Percentiles rank a stretch among this genome's conserved stretches.
phyloP scores from a whole-genome alignment of 441 rosid genomes.

The Pelargonium australe region DNA sequence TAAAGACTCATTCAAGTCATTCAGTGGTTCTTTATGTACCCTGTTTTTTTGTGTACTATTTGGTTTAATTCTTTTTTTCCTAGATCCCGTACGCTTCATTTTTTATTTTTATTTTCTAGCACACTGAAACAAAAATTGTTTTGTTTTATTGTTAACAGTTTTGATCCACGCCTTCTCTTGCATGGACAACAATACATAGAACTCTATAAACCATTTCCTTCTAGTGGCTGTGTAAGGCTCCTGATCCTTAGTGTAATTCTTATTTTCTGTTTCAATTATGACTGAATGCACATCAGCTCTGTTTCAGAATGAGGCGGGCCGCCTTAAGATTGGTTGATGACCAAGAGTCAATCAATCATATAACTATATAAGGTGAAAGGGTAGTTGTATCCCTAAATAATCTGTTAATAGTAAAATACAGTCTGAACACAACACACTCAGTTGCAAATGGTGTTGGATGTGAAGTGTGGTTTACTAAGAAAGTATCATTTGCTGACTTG shows the following conservation, averaged over 20 bases:
- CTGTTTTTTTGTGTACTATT: neutral
- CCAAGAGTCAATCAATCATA: slow-evolving; percentile 2
- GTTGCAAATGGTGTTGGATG: neutral
- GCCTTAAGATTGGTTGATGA: neutral
- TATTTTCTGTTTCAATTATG: neutral
- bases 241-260: slow-evolving; percentile 6
- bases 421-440: neutral
- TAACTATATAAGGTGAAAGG: neutral
- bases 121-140: neutral
- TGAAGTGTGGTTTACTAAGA: neutral
- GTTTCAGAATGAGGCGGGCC: neutral
- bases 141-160: slow-evolving; percentile 33
- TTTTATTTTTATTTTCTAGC: neutral
- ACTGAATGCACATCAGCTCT: neutral
- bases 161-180: slow-evolving; percentile 67
- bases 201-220: slow-evolving; percentile 66
- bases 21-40: neutral
- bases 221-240: slow-evolving; percentile 58
- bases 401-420: neutral
- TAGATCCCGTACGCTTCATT: neutral
- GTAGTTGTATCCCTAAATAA: neutral
- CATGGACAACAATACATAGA: slow-evolving; percentile 92
- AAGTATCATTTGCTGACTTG: neutral
- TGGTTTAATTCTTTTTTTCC: neutral
- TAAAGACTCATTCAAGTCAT: neutral